Base-by-base conservation (phyloP, 2,329 filamentous ascomycete species). In the Cadophora malorum region DNA sequence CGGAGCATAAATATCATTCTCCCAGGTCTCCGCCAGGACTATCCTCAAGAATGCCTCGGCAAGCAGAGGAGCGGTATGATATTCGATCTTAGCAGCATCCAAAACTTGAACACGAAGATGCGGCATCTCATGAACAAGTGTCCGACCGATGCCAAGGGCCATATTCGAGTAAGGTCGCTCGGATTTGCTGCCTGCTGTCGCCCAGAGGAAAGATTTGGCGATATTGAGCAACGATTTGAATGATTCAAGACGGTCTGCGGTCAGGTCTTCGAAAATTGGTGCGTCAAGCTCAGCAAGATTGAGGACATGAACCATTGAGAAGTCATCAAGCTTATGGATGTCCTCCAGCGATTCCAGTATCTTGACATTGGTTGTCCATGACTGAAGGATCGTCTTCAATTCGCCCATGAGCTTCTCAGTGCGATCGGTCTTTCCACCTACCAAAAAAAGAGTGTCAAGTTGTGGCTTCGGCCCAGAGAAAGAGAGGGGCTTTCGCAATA, bases 391-490 rank as follows among this genome's bases (percentile, higher is more conserved):
- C 16, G 35, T 10, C 41, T 63, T 38, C n/a, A 63, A 41, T 7
- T 63, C 31, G 14, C 10, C 33, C 2, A 25, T 50, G n/a, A 63
- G 28, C 9, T 28, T 19, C 10, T 50, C 53, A 4, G 61, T 53
- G 16, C 9, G 12, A 19, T 14, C 19, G 3, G n/a, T 41, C 16
- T 49, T 33, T n/a, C 61, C 61, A 23, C 61, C 61, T 8, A 63
- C 61, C 6, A 63, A 14, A 47, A 63, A 35, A 2, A 63, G 16
- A 3, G 45, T 35, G 28, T 63, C 61, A 7, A 63, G 10, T 19
- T 52, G 61, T 25, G 47, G 47, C 52, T 76, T 70, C 0, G 75
- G 50, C 58, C 78, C 73, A 4, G 78, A 66, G 4, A 49, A 12
- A 53, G 74, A 53, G 6, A 66, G 19, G 3, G 64, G 64, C 45